These are phyloP conservation scores for Peronospora belbahrii DNA, from an alignment of 352 stramenopile species.

Conservation along the genomic window DNA sequence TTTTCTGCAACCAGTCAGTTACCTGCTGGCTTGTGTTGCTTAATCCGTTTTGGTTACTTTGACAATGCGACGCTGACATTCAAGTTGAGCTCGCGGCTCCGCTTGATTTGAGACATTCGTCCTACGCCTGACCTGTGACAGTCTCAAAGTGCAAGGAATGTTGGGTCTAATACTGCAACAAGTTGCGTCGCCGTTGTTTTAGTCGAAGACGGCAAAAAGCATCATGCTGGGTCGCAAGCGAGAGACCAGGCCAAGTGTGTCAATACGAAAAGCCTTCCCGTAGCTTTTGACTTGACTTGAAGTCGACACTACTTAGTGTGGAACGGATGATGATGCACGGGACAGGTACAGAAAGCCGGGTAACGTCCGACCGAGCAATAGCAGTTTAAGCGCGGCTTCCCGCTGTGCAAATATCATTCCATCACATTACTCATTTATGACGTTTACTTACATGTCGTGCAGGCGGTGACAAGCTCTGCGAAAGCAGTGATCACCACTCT, in stretches of 20 bases:
- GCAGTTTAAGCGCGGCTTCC: not conserved
- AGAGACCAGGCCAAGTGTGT: slow-evolving; percentile 15
- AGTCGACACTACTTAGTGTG: not conserved
- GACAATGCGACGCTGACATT: slow-evolving; percentile 17
- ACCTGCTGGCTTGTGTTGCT: slow-evolving; percentile 1
- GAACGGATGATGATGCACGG: slow-evolving; percentile 2
- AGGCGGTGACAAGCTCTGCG: slow-evolving; percentile 6
- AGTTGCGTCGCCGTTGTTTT: slow-evolving; percentile 6
- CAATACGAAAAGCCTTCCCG: slow-evolving; percentile 23
- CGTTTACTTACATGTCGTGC: not conserved
- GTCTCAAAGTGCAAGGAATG: not conserved
- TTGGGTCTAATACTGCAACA: slow-evolving; percentile 10
- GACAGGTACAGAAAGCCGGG: too few species aligned
- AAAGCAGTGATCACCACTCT: slow-evolving; percentile 4
- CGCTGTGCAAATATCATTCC: slow-evolving; percentile 17
- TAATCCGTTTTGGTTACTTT: not conserved
- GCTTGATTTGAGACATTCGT: too few species aligned
- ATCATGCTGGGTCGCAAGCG: not conserved
- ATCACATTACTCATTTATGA: slow-evolving; percentile 19
- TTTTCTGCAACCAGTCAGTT: slow-evolving; percentile 2
- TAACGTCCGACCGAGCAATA: too few species aligned
- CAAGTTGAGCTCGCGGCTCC: slow-evolving; percentile 6
- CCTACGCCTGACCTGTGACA: slow-evolving; percentile 17
- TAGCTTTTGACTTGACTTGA: slow-evolving; percentile 9
- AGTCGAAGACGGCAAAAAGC: slow-evolving; percentile 4